Base-by-base conservation (phyloP, 2,329 filamentous ascomycete species). In the Hymenotorrendiella dingleyae region DNA sequence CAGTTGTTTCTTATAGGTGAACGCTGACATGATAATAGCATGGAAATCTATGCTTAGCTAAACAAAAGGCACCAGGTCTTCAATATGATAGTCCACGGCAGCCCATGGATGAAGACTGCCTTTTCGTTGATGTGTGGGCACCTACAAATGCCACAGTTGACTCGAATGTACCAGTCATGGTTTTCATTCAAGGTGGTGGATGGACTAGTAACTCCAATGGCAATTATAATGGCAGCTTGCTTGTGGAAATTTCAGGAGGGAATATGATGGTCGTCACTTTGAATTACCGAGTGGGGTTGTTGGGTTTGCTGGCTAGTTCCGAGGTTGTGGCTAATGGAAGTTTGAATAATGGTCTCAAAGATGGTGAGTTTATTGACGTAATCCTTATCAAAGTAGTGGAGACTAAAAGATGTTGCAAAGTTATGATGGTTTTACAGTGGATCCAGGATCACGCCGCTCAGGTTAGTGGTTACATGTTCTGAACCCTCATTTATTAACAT, bases 261-360 rank as follows among this genome's bases (percentile, higher is more conserved):
- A 68, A 74, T 30, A 80, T 87, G 30, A 64, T 89, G 0, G 76
- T 86, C 0, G 80, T 88, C 5, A 80, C 71, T 9, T 72, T 86
- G 62, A 88, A 86, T 63, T 88, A 89, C 57, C 78, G 85, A 4
- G 82, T 89, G 4, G 84, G 84, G 0, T 72, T 77, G 0, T 86
- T 80, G 50, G 84, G 84, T 0, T 88, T 86, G 56, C 68, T 89
- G 11, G 75, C 76, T 3, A 67, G 76, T 40, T 71, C 80, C 50
- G 60, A 79, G 1, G 51, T 62, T 19, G 51, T 56, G 51, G 22
- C 12, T 34, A 20, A 34, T 2, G 71, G 74, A 4, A 74, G 70
- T 42, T 58, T 79, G 28, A 88, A 88, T 59, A 80, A 81, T 54
- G 84, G 84, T 1, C 27, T 51, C n/a, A 47, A 43, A 16, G 49